Base-by-base conservation (phyloP, 305 asterid genomes). In the Andrographis paniculata region DNA sequence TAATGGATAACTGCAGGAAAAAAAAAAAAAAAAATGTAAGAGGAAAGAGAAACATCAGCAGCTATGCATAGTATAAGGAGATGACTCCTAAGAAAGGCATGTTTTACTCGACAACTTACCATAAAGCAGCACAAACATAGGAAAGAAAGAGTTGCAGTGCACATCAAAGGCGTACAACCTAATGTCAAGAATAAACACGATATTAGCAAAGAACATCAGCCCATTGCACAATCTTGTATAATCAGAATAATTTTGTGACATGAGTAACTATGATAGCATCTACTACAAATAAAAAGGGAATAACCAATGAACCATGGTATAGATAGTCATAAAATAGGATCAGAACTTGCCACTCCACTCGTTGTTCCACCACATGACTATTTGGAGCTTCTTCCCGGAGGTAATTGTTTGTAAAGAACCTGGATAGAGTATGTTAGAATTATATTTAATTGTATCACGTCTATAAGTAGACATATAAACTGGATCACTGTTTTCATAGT, bases 161-260 rank as follows among this genome's bases (percentile, higher is more conserved):
- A 91, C 96, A 70, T 91, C 98, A 77, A 91, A 91, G 45, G 98
- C 82, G 42, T 86, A 91, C 78, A 91, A 75, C 98, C 98, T 91
- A 85, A 5, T 6, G 12, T 4, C 24, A 61, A 67, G 27, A 52
- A 47, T 31, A 55, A 54, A 55, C 56, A 55, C 53, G 52, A 53
- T 8, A 60, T 73, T 23, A 73, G 77, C 51, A 30, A 28, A 44
- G 21, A 47, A 55, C 49, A 21, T 42, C 30, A 31, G 47, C 49
- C 20, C 16, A 5, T 10, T 42, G 57, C 52, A 14, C n/a, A n/a
- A n/a, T n/a, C n/a, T n/a, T n/a, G n/a, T n/a, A n/a, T n/a, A n/a
- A n/a, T n/a, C n/a, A n/a, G n/a, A n/a, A n/a, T n/a, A n/a, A n/a
- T n/a, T n/a, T 47, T 27, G 36, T 22, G 38, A 41, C 42, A 64